These are phyloP conservation scores for Pseudoscleropodium purum DNA, from an alignment of 225 moss, liverwort and hornwort genomes.

Conservation along the genomic window DNA sequence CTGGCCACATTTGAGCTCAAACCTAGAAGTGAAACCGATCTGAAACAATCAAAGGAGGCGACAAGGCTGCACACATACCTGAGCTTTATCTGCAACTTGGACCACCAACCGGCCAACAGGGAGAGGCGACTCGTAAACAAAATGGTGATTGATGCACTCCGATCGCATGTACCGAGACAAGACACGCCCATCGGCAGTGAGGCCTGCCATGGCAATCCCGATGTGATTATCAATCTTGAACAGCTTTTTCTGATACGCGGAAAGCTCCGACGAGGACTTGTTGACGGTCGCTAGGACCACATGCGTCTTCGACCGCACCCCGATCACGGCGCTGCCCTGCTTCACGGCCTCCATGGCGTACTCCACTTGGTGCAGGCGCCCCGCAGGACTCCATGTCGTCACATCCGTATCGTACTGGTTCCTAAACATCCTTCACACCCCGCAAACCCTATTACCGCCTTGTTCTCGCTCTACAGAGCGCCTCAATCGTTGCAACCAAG, in stretches of 20 bases:
- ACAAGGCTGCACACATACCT: constrained; percentile 26
- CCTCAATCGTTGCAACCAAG: background rate
- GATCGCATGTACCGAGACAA: constrained; percentile 84
- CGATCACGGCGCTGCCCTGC: constrained; percentile 93
- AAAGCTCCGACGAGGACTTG: constrained; percentile 71
- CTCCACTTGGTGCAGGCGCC: constrained; percentile 93
- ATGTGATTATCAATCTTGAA: constrained; percentile 90
- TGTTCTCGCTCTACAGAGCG: background rate
- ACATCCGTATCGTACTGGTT: constrained; percentile 99
- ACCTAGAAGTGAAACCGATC: background rate
- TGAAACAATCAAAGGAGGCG: background rate
- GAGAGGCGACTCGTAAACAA: constrained; percentile 78
- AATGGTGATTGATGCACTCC: constrained; percentile 85
- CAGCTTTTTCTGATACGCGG: constrained; percentile 80
- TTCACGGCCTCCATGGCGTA: constrained; percentile 99
- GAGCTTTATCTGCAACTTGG: constrained; percentile 91
- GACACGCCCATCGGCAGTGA: constrained; percentile 88
- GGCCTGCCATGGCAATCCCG: constrained; percentile 91
- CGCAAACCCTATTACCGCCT: constrained; percentile 7
- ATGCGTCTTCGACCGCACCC: constrained; percentile 72
- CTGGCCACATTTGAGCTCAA: background rate
- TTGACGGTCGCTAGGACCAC: constrained; percentile 89
- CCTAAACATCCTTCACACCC: constrained; percentile 57
- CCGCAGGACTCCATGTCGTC: constrained; percentile 97
- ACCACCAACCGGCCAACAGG: constrained; percentile 84